phyloP scores from a whole-genome alignment of 257 asterid species.

The Ballota nigra region DNA sequence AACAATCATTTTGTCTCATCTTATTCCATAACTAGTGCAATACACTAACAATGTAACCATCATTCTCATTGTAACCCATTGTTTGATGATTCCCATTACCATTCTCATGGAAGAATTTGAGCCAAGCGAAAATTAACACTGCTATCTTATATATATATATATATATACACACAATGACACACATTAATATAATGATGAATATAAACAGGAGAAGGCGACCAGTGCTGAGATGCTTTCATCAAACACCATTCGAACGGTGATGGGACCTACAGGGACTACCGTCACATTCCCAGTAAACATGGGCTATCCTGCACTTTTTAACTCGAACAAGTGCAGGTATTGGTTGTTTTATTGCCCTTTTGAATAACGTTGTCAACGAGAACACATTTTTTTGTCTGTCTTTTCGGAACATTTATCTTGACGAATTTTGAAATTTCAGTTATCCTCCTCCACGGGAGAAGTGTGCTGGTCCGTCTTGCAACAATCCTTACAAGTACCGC shows the following conservation, averaged over 20 bases:
- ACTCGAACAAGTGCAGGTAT: slow-evolving; percentile 58
- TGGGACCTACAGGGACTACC: slow-evolving; percentile 83
- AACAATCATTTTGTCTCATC: no score
- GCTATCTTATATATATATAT: not conserved
- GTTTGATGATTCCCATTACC: not conserved
- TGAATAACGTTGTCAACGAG: not conserved
- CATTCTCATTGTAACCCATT: no score
- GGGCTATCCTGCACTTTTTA: slow-evolving; percentile 78
- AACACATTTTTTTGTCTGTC: not conserved
- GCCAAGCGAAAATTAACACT: not conserved
- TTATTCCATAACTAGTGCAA: no score
- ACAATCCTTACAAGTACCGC: slow-evolving; percentile 84
- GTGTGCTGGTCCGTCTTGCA: slow-evolving; percentile 86
- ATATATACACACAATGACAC: no score
- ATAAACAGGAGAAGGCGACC: slow-evolving; percentile 70
- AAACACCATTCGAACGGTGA: slow-evolving; percentile 67
- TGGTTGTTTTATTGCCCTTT: not conserved
- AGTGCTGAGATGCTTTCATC: slow-evolving; percentile 59
- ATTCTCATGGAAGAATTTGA: not conserved
- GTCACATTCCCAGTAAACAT: slow-evolving; percentile 74
- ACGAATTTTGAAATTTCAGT: slow-evolving; percentile 40
- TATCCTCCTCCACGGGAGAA: slow-evolving; percentile 91
- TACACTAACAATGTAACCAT: no score
- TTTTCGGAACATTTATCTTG: not conserved
- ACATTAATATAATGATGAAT: not conserved